Evolutionary conservation across 768 basidiomycete genomes (phyloP), one percentile per base, ranked within the genome.

Genomic region (Cantharellus cinnabarinus): DNA sequence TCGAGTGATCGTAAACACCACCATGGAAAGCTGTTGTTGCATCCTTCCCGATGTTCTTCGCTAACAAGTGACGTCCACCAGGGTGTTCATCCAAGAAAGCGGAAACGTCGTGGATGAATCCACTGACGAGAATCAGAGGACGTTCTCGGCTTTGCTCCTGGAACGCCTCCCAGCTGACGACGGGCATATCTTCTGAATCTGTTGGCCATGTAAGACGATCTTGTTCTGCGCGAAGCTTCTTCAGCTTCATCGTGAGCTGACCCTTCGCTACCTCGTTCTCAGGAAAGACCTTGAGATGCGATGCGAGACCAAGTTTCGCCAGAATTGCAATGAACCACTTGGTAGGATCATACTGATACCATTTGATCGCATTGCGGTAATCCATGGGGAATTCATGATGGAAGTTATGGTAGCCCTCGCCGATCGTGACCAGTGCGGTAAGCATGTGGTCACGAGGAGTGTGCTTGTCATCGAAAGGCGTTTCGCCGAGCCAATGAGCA

Each of bases 401-500:
- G 79, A 94, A 94, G 71, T 97, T 97, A 76, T 97, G 91, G 74
- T 97, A 97, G 14, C 91, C 91, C 70, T 97, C 91, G 58, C 91
- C 91, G 66, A 93, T 82, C 42, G 91, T 95, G 62, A 81, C 83
- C 39, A 95, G 73, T 2, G 91, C 91, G 39, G 90, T 93, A 68
- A 93, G 68, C 61, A 90, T 68, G 70, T 93, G 90, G 70, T 94
- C 89, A 57, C 83, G 77, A 15, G 91, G 90, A 4, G 88, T 85
- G 70, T 91, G 88, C 73, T 91, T 93, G 79, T 91, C 88, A 71
- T 94, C 90, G 67, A 90, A 94, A 34, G 89, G 87, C 4, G 84
- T 73, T 61, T 90, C 89, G 55, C 91, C 91, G 62, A 97, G 80
- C 88, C 88, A 95, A 71, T 97, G 91, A 14, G 90, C 91, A 39